phyloP scores from a whole-genome alignment of 2,329 filamentous ascomycete species.

The Pseudogymnoascus sp. region DNA sequence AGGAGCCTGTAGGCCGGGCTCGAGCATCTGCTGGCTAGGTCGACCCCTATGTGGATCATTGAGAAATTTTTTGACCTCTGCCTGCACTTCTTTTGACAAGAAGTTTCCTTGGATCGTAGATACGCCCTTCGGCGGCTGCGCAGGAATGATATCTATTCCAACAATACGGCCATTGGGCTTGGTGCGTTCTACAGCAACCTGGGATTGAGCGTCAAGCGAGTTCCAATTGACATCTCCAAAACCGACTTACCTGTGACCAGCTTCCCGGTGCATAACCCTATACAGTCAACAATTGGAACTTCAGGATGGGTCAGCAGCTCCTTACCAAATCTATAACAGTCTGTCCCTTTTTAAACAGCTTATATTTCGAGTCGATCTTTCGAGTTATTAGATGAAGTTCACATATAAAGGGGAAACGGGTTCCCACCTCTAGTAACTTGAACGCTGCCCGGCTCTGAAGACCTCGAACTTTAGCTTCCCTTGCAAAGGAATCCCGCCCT shows the following conservation, averaged over 20 bases:
- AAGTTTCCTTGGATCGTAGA: constrained; percentile 95
- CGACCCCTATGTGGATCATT: constrained; percentile 53
- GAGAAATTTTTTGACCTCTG: constrained; percentile 70
- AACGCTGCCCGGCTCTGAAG: constrained; percentile 89
- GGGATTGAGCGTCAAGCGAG: constrained; percentile 12
- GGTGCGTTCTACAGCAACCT: constrained; percentile 77
- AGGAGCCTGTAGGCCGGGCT: constrained; percentile 8
- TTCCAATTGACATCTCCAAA: neutral
- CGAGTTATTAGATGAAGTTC: constrained; percentile 9
- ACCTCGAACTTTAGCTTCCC: constrained; percentile 68
- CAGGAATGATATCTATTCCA: constrained; percentile 90
- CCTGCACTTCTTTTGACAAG: constrained; percentile 64
- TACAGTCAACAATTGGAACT: constrained; percentile 3
- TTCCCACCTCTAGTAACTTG: constrained; percentile 72
- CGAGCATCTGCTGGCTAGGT: constrained; percentile 28
- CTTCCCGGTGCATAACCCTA: constrained; percentile 70
- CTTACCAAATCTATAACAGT: constrained; percentile 83
- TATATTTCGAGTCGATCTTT: constrained; percentile 75
- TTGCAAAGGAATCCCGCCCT: constrained; percentile 61
- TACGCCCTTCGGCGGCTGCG: constrained; percentile 83
- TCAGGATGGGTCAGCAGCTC: constrained; percentile 11
- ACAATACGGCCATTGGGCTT: constrained; percentile 71
- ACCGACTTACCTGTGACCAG: constrained; percentile 55
- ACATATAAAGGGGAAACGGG: neutral
- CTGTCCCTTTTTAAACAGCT: constrained; percentile 69